Evolutionary conservation across 2,329 filamentous ascomycete species (phyloP), one percentile per base, ranked within the genome.

Genomic region (Aspergillus sp.): DNA sequence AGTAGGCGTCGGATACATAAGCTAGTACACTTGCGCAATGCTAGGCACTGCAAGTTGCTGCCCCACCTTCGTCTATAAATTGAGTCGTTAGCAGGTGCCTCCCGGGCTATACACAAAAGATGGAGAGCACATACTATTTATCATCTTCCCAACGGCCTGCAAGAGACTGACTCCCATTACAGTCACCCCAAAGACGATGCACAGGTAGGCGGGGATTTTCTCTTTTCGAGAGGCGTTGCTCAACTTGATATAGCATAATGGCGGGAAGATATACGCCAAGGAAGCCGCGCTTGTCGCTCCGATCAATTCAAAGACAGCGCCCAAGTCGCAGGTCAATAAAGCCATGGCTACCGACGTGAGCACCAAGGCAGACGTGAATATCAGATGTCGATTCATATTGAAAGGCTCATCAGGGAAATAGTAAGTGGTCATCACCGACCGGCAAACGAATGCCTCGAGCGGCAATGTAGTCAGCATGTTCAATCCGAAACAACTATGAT

Each of bases 391-490:
- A 65, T 89, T 89, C 70, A 92, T 87, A 75, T 93, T 89, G 80
- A 93, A 96, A 0, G 91, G 90, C 68, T 92, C 85, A 61, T 85
- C 80, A 1, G 87, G 84, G 67, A 88, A 90, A 76, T 85, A 90
- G 74, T 96, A 97, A 66, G 92, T 93, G 68, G 92, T 86, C 91
- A 97, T 96, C 66, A 97, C 93, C 78, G 97, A 95, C 72, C 95
- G 88, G 78, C 95, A 99, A 58, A 99, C 95, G 76, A 99, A 99
- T 17, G 93, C 93, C 82, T 99, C 95, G 63, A 99, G 89, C 0
- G 95, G 95, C 41, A 99, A 83, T 1, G 95, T 98, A 15, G 95
- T 97, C 71, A 99, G 87, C 95, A 99, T 99, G 83, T 99, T 99
- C 68, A 99, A 85, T 2, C 95, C 95, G 74, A 99, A 98, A 79